Base-by-base conservation (phyloP, 1,284 basidiomycete species). In the Sphaerobolus stellatus region DNA sequence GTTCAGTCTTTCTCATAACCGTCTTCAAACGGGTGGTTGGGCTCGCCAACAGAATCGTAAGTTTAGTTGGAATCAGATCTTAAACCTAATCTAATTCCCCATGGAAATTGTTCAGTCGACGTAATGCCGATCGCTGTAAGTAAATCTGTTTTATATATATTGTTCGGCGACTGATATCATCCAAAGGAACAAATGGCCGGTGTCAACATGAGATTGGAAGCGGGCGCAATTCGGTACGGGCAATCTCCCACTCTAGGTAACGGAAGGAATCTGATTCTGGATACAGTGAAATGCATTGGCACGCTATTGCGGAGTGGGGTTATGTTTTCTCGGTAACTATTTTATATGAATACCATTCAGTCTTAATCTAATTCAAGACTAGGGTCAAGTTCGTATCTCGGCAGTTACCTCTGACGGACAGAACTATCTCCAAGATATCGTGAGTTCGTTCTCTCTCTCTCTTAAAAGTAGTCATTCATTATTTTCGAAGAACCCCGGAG, bases 1-100 rank as follows among this genome's bases (percentile, higher is more conserved):
- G 0, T 87, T 88, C 67, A 72, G 74, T 56, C 66, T 88, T 54
- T 86, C 84, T 55, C 82, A 84, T 66, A 88, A 86, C 61, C 80
- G 85, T 25, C 66, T 90, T 20, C 81, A 83, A 56, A 80, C 80
- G 0, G 87, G 87, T 22, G 88, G 88, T 1, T 90, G 87, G 87
- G 83, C 85, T 33, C 77, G 86, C 52, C 79, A 87, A 48, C 22
- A 36, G 31, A 34, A 28, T 38, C 24, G 41, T 43, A 43, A 43
- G 7, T 22, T n/a, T n/a, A n/a, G n/a, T n/a, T n/a, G n/a, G 28
- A 3, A 43, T 3, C 41, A n/a, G 6, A n/a, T 9, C 11, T 28
- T 13, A 8, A 18, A 62, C 20, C 5, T 30, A 28, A 16, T n/a
- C 20, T 41, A 44, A 36, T 46, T 24, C 7, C 33, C 38, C 40